A percentile compares a stretch with the other conserved stretches of the same genome.
Evolutionary conservation across 768 basidiomycete species (phyloP).

Genomic region (Boletus coccyginus): DNA sequence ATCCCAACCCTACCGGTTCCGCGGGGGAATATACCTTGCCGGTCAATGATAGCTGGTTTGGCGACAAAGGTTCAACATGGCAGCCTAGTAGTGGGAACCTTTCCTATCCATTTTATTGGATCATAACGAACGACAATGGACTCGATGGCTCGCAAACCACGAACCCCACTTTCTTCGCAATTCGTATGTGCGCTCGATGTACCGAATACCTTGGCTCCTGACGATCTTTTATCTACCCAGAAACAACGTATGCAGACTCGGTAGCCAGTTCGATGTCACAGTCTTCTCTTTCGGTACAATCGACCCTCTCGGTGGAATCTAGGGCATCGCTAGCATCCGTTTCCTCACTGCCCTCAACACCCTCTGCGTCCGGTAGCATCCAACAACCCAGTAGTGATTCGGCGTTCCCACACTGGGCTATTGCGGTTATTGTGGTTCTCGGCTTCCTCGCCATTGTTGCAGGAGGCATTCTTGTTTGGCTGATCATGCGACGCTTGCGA

Average conservation of each 20-base stretch:
- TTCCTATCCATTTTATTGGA: slow-evolving; percentile 73
- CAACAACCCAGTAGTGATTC: slow-evolving; percentile 39
- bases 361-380: slow-evolving; percentile 40
- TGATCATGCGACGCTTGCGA: slow-evolving; percentile 69
- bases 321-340: slow-evolving; percentile 38
- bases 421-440: slow-evolving; percentile 84
- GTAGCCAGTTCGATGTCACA: slow-evolving; percentile 57
- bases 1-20: slow-evolving; percentile 50
- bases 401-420: slow-evolving; percentile 84
- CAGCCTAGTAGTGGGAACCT: slow-evolving; percentile 43
- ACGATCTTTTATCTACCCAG: slow-evolving; percentile 33
- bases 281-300: slow-evolving; percentile 31
- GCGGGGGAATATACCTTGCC: slow-evolving; percentile 52
- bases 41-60: slow-evolving; percentile 79
- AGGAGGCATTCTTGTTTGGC: slow-evolving; percentile 62
- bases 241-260: slow-evolving; percentile 74
- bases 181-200: slow-evolving; percentile 60
- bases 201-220: slow-evolving; percentile 3
- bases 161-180: slow-evolving; percentile 73
- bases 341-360: slow-evolving; percentile 19
- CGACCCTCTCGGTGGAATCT: slow-evolving; percentile 28
- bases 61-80: slow-evolving; percentile 47
- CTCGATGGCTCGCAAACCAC: slow-evolving; percentile 59
- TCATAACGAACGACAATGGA: slow-evolving; percentile 59
- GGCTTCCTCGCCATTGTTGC: slow-evolving; percentile 81